Evolutionary conservation across 768 basidiomycete genomes (phyloP).

Genomic region (Trametes cingulata): DNA sequence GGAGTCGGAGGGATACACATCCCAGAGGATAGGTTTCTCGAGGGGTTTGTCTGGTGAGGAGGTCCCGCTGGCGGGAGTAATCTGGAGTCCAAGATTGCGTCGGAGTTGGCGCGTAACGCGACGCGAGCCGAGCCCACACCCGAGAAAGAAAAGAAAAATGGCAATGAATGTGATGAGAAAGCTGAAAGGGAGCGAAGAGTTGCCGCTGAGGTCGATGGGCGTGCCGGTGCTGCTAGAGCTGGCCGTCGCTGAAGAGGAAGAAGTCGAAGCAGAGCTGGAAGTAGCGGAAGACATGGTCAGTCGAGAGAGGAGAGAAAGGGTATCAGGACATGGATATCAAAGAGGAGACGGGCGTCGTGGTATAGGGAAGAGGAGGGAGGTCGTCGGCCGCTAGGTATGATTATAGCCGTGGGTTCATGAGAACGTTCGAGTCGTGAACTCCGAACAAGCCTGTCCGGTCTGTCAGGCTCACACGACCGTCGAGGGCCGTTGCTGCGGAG

Average conservation of each 20-base stretch:
- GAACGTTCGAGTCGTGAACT: constrained; percentile 1
- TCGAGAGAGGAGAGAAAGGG: neutral
- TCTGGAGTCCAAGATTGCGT: constrained; percentile 21
- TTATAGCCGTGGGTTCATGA: constrained; percentile 14
- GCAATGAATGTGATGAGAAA: constrained; percentile 34
- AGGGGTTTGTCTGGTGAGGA: neutral
- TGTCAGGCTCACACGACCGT: constrained; percentile 7
- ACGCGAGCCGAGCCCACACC: constrained; percentile 31
- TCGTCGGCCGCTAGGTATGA: neutral
- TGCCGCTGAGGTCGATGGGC: constrained; percentile 1
- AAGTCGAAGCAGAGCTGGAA: constrained; percentile 3
- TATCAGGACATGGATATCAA: constrained; percentile 11
- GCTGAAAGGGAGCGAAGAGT: constrained; percentile 32
- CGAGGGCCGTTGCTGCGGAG: constrained; percentile 6
- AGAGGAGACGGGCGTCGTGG: constrained; percentile 1
- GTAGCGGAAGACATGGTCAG: constrained; percentile 8
- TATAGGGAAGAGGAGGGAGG: constrained; percentile 3
- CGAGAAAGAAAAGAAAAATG: constrained; percentile 32
- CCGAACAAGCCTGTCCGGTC: neutral
- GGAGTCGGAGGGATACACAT: constrained; percentile 16
- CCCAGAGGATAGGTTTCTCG: constrained; percentile 26
- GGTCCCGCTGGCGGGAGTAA: neutral
- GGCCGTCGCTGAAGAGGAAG: neutral
- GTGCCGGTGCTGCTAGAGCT: neutral
- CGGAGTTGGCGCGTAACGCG: constrained; percentile 25